Conservation (phyloP, 257 asterid species). For the Ilex asprella region DNA sequence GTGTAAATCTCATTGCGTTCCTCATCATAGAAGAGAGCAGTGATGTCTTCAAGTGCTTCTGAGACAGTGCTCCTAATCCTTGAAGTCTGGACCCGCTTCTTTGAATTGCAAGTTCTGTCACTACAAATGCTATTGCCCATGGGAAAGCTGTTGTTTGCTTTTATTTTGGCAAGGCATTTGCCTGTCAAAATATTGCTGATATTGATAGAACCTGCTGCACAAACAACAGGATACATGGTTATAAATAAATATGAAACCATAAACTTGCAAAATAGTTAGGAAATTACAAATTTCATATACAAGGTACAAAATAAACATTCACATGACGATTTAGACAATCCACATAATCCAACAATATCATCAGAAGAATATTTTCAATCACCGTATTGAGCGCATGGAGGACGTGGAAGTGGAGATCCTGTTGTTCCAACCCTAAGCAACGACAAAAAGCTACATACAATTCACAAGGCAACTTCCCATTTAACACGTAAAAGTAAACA, state of each 20-base stretch:
- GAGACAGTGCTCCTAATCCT: slow-evolving; percentile 61
- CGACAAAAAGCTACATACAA: no score
- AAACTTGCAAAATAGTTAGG: no score
- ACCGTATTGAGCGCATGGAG: no score
- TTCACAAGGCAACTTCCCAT: no score
- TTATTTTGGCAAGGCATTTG: slow-evolving; percentile 91
- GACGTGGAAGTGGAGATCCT: no score
- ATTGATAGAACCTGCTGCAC: slow-evolving; percentile 90
- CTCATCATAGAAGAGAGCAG: slow-evolving; percentile 93
- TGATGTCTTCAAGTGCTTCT: slow-evolving; percentile 94
- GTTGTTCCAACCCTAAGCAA: no score
- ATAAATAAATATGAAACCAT: neutral
- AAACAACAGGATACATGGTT: neutral
- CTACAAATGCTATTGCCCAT: slow-evolving; percentile 45
- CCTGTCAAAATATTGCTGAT: slow-evolving; percentile 93
- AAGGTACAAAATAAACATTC: no score
- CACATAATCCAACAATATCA: no score
- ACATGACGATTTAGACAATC: no score
- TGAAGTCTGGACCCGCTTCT: slow-evolving; percentile 41
- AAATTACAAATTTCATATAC: no score
- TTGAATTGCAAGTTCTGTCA: slow-evolving; percentile 54
- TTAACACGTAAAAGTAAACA: no score
- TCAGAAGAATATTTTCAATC: no score
- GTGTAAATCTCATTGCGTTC: slow-evolving; percentile 96
- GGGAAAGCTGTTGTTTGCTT: slow-evolving; percentile 52